These are phyloP conservation scores for Saccharomycopsis lassenensis DNA, from an alignment of 805 yeast species.

Conservation along the genomic window DNA sequence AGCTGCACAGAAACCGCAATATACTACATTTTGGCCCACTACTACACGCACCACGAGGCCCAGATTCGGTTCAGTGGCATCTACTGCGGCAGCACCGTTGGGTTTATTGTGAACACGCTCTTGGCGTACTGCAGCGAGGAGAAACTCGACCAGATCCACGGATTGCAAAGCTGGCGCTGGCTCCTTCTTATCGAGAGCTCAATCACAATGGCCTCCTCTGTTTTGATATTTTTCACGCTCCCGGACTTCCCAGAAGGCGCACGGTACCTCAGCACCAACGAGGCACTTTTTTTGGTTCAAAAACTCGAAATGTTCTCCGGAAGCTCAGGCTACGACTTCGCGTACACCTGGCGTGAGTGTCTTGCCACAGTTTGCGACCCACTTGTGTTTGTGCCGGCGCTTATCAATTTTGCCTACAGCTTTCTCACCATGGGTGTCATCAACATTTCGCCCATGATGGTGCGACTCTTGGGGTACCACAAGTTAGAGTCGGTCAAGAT, in stretches of 20 bases:
- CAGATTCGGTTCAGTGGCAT: constrained; percentile 60
- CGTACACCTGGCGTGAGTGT: constrained; percentile 36
- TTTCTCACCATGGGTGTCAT: constrained; percentile 13
- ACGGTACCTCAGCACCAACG: constrained; percentile 39
- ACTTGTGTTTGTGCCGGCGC: constrained; percentile 15
- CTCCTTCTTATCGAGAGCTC: constrained; percentile 39
- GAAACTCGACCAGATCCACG: constrained; percentile 35
- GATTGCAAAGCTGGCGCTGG: constrained; percentile 44
- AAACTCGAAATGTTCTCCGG: constrained; percentile 48
- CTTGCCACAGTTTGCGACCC: constrained; percentile 24
- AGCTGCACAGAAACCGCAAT: constrained; percentile 69
- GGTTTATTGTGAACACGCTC: constrained; percentile 71
- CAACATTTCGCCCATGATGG: constrained; percentile 41
- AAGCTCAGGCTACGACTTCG: constrained; percentile 38
- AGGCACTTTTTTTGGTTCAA: constrained; percentile 40
- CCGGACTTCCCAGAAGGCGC: constrained; percentile 72
- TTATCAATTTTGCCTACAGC: constrained; percentile 31
- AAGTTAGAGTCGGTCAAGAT: constrained; percentile 12
- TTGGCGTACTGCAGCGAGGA: constrained; percentile 48
- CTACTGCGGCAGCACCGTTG: constrained; percentile 54
- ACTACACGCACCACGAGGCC: constrained; percentile 53
- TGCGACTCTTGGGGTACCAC: constrained; percentile 38
- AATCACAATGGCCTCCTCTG: constrained; percentile 23
- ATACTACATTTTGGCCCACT: constrained; percentile 57
- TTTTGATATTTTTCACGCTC: constrained; percentile 35